These are phyloP conservation scores for Rhododendron ferrugineum DNA, from an alignment of 148 eudicot genomes.

Conservation along the genomic window DNA sequence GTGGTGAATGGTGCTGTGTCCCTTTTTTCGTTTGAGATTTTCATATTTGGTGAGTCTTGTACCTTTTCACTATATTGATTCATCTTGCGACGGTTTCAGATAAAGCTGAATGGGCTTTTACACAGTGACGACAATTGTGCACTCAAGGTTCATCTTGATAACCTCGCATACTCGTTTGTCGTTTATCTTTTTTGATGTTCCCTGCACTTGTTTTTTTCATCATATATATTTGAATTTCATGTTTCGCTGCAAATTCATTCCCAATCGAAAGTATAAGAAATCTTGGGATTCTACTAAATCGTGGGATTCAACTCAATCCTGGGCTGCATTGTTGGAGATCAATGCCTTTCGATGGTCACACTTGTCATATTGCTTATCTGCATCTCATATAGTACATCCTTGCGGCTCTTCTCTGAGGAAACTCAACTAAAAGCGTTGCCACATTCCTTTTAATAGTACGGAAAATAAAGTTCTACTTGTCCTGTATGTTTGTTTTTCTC, in stretches of 20 bases:
- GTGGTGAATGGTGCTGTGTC: not conserved
- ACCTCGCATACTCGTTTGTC: not conserved
- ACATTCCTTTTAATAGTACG: not conserved
- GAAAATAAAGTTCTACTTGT: not conserved
- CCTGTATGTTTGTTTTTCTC: not conserved
- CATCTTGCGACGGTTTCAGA: slow-evolving; percentile 37
- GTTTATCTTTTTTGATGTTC: not conserved
- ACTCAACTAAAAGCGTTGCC: not conserved
- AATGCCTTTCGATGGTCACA: not conserved
- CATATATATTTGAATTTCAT: not conserved
- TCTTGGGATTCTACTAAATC: not conserved
- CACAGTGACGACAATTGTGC: slow-evolving; percentile 89
- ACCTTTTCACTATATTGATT: not conserved
- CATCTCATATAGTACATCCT: not conserved
- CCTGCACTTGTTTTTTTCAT: not conserved
- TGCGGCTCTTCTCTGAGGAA: not conserved
- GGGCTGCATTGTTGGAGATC: not conserved
- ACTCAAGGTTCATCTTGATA: slow-evolving; percentile 52
- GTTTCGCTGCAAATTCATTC: not conserved
- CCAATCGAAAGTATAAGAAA: not conserved
- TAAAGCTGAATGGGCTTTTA: slow-evolving; percentile 82
- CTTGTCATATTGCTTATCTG: not conserved
- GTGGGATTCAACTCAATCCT: not conserved
- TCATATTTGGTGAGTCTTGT: not conserved
- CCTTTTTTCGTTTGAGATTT: not conserved